These are phyloP conservation scores for Colletotrichum theobromicola DNA, from an alignment of 2,329 filamentous ascomycete species.

Conservation along the genomic window DNA sequence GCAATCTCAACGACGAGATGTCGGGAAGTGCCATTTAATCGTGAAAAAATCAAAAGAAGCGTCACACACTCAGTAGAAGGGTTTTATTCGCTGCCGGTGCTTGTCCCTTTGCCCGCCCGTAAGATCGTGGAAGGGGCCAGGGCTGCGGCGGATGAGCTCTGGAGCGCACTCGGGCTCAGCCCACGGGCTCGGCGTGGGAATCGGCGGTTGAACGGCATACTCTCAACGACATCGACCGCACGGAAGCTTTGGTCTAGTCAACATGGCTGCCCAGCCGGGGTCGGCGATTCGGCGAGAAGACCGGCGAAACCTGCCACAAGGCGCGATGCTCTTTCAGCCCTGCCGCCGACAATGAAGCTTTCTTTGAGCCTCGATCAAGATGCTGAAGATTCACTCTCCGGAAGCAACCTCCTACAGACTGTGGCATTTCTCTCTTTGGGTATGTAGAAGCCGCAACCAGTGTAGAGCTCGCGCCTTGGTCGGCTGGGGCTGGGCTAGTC, in stretches of 20 bases:
- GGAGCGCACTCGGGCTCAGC: neutral
- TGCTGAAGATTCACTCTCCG: neutral
- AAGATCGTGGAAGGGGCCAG: rapidly evolving
- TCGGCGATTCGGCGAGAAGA: neutral
- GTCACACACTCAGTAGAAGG: neutral
- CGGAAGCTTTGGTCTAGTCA: neutral
- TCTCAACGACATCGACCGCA: rapidly evolving
- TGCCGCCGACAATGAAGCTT: neutral
- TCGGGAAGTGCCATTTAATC: neutral
- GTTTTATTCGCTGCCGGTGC: rapidly evolving
- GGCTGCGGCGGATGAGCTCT: neutral
- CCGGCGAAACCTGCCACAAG: neutral
- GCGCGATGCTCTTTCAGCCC: neutral
- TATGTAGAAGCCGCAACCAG: neutral
- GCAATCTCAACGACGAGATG: neutral
- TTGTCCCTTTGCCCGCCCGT: neutral
- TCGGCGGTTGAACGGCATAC: neutral
- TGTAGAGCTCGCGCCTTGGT: neutral
- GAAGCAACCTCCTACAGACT: neutral
- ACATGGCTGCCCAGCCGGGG: neutral
- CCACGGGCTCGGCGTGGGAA: neutral
- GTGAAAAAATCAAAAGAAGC: rapidly evolving
- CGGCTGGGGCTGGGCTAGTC: neutral
- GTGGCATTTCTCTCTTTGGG: neutral
- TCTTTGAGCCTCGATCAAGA: neutral